Conservation (phyloP, 306 rosid genomes). For the Pyrus bretschneideri region DNA sequence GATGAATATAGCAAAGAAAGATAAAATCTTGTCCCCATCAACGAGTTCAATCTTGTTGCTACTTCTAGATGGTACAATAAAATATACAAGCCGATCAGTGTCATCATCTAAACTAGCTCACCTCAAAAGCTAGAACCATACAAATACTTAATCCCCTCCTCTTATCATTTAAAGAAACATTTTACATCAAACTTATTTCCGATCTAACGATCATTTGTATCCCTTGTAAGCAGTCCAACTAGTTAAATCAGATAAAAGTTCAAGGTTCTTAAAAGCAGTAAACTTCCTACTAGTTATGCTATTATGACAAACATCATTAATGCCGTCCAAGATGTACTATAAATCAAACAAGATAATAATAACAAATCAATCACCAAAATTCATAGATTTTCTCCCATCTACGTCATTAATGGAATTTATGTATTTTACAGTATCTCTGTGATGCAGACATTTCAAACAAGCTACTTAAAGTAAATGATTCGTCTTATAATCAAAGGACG, state of each 20-base stretch:
- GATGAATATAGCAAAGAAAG: conserved; percentile 70
- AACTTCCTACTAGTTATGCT: no score
- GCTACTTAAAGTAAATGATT: neutral
- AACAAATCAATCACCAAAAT: neutral
- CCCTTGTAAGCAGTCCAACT: neutral
- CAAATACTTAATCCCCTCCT: conserved; percentile 11
- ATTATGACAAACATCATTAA: neutral
- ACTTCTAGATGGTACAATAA: conserved; percentile 46
- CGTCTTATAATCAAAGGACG: conserved; percentile 15
- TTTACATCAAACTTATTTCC: neutral
- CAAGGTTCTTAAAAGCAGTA: neutral
- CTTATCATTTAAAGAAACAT: neutral
- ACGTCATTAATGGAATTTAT: neutral
- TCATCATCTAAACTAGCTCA: conserved; percentile 97
- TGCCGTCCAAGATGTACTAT: no score
- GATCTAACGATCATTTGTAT: neutral
- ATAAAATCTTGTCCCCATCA: conserved; percentile 89
- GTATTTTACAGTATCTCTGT: neutral
- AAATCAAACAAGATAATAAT: no score
- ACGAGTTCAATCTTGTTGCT: conserved; percentile 54
- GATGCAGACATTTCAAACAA: neutral
- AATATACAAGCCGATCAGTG: conserved; percentile 89
- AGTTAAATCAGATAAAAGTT: neutral
- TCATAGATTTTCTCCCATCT: neutral
- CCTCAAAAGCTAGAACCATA: conserved; percentile 66